These are phyloP conservation scores for Tylopilus sp. DNA, from an alignment of 768 basidiomycete species.

Conservation along the genomic window DNA sequence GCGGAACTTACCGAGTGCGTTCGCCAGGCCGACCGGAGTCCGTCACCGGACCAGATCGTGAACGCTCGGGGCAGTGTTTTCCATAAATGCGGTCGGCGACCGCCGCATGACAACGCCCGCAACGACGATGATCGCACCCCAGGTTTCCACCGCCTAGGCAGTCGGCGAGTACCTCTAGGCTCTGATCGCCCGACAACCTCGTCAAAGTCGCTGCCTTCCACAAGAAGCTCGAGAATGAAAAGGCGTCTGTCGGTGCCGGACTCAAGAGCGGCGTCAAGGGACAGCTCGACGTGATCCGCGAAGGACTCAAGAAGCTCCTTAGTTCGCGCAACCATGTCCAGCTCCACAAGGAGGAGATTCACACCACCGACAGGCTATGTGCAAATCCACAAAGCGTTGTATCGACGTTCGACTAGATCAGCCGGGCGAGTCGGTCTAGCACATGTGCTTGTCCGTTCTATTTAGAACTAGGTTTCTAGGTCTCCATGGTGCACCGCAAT, in stretches of 20 bases:
- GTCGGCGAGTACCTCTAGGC: conserved; percentile 90
- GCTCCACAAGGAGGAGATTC: too few relatives aligned
- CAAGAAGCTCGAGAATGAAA: conserved; percentile 97
- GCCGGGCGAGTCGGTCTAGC: conserved; percentile 81
- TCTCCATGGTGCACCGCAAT: conserved; percentile 92
- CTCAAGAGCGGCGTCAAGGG: conserved; percentile 90
- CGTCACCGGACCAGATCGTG: conserved; percentile 94
- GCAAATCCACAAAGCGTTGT: conserved; percentile 74
- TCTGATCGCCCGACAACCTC: conserved; percentile 92
- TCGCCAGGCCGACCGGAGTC: conserved; percentile 87
- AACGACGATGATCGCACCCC: conserved; percentile 45
- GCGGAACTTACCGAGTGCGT: conserved; percentile 65
- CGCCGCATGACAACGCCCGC: too few relatives aligned
- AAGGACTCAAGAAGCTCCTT: too few relatives aligned
- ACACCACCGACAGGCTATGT: conserved; percentile 68
- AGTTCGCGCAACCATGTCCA: too few relatives aligned
- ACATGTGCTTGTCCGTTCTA: neutral
- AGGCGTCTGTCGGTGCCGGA: conserved; percentile 87
- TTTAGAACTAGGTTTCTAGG: conserved; percentile 53
- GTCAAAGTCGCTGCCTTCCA: conserved; percentile 83
- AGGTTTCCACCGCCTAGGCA: conserved; percentile 82
- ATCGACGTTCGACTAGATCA: conserved; percentile 86
- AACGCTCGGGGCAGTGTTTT: conserved; percentile 36
- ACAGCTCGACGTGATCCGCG: conserved; percentile 86
- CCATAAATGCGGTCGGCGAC: too few relatives aligned